Base-by-base conservation (phyloP, 176 grass and related monocot genomes). In the Saccharum spontaneum region DNA sequence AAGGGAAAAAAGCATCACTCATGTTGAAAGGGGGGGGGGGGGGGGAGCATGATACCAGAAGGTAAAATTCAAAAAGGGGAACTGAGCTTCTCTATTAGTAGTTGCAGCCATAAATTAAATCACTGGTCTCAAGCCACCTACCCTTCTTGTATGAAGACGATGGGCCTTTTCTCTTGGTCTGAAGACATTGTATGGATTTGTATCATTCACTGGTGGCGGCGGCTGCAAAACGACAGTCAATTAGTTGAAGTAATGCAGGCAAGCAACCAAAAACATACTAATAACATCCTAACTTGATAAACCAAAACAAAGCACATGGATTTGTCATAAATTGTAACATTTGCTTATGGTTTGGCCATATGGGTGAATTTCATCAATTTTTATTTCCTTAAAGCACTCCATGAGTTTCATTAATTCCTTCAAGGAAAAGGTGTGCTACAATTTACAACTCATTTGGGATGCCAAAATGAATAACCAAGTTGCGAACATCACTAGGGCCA, bases 141-240 rank as follows among this genome's bases (percentile, higher is more conserved):
- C 97, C 94, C 94, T 92, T 96, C 97, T 96, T 76, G 97, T 91
- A 90, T 99, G 97, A 86, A 95, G 89, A 60, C 97, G 91, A 77
- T 91, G 91, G 55, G 90, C 88, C 84, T 96, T 99, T 89, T 99
- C 97, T 84, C 97, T 96, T 74, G 97, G 94, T 89, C 97, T 94
- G 85, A 99, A 99, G 34, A 99, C 97, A 96, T 99, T 99, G 73
- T 96, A 99, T 48, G 97, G 97, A 80, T 94, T 99, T 23, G 93
- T 99, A 82, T 99, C 97, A 82, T 94, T 99, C 61, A 92, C 91
- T 7, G 97, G 97, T 4, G 97, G 97, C 82, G 97, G 97, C 23
- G 94, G 97, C 97, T 99, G 69, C 86, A 92, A 34, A 90, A 57
- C 23, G 87, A 86, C 38, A 70, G 64, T 44, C 67, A 81, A 74